Base-by-base conservation (phyloP, 306 rosid species). In the Gastrolobium bilobum region DNA sequence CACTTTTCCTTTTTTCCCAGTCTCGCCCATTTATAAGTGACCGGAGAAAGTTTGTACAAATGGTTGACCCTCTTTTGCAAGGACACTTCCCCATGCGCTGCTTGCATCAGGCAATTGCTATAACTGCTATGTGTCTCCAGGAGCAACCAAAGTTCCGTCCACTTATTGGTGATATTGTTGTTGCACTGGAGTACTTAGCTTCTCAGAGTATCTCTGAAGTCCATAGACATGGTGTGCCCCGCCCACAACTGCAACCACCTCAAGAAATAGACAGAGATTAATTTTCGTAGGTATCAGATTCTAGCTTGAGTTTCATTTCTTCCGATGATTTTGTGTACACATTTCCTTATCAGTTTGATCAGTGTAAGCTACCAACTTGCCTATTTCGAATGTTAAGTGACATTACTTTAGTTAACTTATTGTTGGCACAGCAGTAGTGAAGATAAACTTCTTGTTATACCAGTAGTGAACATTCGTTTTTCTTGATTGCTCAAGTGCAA, bases 101-200 rank as follows among this genome's bases (percentile, higher is more conserved):
- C 82, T 87, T 96, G 87, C 94, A 96, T 81, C 99, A 96, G 75
- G 98, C 99, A 51, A 86, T 96, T 85, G 98, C 98, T 75, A 84
- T 93, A 58, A 91, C 97, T 76, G 97, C 97, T 11, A 90, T 96
- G 98, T 96, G 99, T 87, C 91, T 96, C 50, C 98, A 91, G 86
- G 98, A 96, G 85, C 94, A 91, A 66, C 99, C 97, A 1, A 89
- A 86, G 60, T 75, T 91, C 76, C 97, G 98, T 52, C 99, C 99
- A 73, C 93, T 85, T 63, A 91, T 96, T 38, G 68, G 89, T 38
- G 99, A 90, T 71, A 96, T 96, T 70, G 97, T 91, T 44, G 94
- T 90, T 39, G 99, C 99, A 26, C 93, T 96, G 29, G 99, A 96
- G 79, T 96, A 91, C 85, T 88, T 92, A 84, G 87, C 89, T 39